phyloP scores from a whole-genome alignment of 345 rosid genomes.

The Gossypium ekmanianum region DNA sequence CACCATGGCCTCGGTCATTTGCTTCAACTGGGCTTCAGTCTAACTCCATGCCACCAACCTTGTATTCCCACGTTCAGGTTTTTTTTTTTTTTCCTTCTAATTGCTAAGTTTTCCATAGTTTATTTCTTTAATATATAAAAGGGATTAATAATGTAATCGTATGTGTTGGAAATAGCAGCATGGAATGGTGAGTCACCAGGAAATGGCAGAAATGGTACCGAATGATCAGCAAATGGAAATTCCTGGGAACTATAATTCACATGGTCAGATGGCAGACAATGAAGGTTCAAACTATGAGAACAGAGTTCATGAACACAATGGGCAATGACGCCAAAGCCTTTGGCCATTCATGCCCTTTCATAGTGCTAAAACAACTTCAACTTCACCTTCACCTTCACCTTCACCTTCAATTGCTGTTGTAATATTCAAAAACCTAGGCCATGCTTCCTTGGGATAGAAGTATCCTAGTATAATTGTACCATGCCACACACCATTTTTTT shows the following conservation, averaged over 20 bases:
- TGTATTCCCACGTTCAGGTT: slow-evolving; percentile 12
- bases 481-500: background rate
- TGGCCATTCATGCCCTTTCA: background rate
- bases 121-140: background rate
- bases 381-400: background rate
- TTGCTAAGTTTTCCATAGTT: background rate
- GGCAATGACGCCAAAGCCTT: background rate
- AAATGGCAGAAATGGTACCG: background rate
- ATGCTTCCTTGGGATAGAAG: background rate
- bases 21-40: background rate
- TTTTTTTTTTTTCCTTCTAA: background rate
- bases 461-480: slow-evolving; percentile 3
- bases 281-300: slow-evolving; percentile 9
- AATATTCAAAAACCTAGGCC: background rate
- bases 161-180: background rate
- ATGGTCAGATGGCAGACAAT: slow-evolving; percentile 1
- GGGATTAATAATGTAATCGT: background rate
- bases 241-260: slow-evolving; percentile 5
- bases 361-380: background rate
- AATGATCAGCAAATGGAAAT: slow-evolving; percentile 9
- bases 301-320: background rate
- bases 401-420: background rate
- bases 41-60: background rate
- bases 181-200: slow-evolving; percentile 4
- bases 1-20: slow-evolving; percentile 9